Evolutionary conservation across 176 grass and related monocot genomes (phyloP), one percentile per base, ranked within the genome.

Genomic region (Raddia distichophylla): DNA sequence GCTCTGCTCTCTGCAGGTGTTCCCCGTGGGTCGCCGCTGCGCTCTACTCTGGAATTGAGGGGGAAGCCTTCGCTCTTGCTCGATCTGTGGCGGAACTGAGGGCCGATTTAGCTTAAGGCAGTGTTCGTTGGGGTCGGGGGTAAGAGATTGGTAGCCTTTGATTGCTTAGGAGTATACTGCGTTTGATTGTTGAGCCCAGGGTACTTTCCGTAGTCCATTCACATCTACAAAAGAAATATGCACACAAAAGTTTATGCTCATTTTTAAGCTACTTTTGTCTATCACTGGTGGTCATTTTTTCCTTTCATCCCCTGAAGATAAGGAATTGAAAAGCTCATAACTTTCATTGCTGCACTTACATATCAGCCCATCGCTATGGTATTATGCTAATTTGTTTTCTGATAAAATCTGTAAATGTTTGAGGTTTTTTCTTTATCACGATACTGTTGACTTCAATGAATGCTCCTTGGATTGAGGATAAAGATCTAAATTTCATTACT

Each of bases 1-100:
- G 49, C 10, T 34, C 16, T 34, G 15, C 27, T 71, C 6, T 35
- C 14, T 75, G 33, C 20, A 53, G 78, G 61, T 61, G 53, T 10
- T 62, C 9, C 67, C 35, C 68, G 7, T n/a, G n/a, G n/a, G n/a
- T 52, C 20, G 6, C 4, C 35, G 71, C 37, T 1, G 27, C 27
- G 0, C 27, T 27, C 27, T 27, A 27, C 27, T 27, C 27, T 27
- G 73, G 55, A 12, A 40, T 69, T 20, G 34, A 70, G 78, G 78
- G 82, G 45, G 76, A 75, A 62, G 53, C 42, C 6, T 13, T 63
- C 56, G 5, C 55, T 63, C 7, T 15, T n/a, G 2, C 56, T 37
- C 3, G 57, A 77, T 77, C 74, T 70, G 60, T 18, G 56, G 40
- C 77, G 17, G 12, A 62, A 46, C 51, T 77, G 72, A 33, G 32